Evolutionary conservation across 2,329 filamentous ascomycete genomes (phyloP).

Genomic region (Lizonia empirigonia): DNA sequence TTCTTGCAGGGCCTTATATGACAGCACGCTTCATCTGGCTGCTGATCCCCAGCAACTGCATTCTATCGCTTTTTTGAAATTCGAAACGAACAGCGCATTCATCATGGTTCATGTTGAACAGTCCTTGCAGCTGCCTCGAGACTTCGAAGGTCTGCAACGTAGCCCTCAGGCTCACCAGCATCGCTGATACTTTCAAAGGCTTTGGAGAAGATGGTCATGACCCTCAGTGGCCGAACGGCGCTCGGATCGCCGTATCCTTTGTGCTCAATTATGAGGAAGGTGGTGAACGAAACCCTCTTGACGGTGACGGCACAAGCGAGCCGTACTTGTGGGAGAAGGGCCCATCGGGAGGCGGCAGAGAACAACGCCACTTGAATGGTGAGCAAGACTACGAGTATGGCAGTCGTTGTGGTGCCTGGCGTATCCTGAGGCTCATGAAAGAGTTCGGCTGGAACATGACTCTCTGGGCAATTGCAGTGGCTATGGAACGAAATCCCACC

Average conservation of each 20-base stretch:
- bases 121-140: slow-evolving; percentile 45
- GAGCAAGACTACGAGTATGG: slow-evolving; percentile 59
- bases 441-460: slow-evolving; percentile 58
- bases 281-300: slow-evolving; percentile 40
- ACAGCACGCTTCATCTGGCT: no score
- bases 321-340: slow-evolving; percentile 10
- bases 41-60: no score
- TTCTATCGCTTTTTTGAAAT: no score
- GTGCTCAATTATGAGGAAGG: slow-evolving; percentile 49
- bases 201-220: slow-evolving; percentile 50
- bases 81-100: background rate
- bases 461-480: slow-evolving; percentile 57
- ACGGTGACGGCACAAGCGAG: slow-evolving; percentile 41
- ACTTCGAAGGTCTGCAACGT: slow-evolving; percentile 40
- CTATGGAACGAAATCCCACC: slow-evolving; percentile 56
- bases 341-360: slow-evolving; percentile 6
- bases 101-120: slow-evolving; percentile 42
- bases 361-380: slow-evolving; percentile 42
- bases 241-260: slow-evolving; percentile 48
- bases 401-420: slow-evolving; percentile 57
- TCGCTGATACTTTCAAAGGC: slow-evolving; percentile 42
- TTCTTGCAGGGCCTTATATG: no score
- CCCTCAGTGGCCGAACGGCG: slow-evolving; percentile 45
- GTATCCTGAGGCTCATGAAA: slow-evolving; percentile 57
- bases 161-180: background rate